phyloP scores from a whole-genome alignment of 106 monocot genomes.

The Posidonia australis region DNA sequence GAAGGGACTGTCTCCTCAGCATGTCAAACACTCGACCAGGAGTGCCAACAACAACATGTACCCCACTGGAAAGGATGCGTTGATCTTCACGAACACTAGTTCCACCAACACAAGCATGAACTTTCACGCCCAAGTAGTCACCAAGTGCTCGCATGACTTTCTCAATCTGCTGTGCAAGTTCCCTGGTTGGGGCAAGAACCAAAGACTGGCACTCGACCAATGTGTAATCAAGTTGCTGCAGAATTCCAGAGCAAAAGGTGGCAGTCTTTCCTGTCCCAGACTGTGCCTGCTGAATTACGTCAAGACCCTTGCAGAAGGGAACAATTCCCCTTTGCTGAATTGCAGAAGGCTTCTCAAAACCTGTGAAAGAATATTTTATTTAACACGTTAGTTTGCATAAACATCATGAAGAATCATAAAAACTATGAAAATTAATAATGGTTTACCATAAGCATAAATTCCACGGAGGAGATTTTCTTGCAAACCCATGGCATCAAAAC shows the following conservation, averaged over 20 bases:
- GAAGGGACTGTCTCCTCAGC: constrained; percentile 2
- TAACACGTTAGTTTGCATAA: neutral
- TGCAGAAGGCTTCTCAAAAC: constrained; percentile 16
- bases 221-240: constrained; percentile 8
- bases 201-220: constrained; percentile 8
- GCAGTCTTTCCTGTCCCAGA: constrained; percentile 15
- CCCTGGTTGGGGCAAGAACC: constrained; percentile 10
- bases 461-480: constrained; percentile 10
- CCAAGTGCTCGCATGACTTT: constrained; percentile 14
- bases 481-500: constrained; percentile 10
- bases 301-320: constrained; percentile 15
- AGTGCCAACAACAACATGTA: constrained; percentile 10
- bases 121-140: constrained; percentile 9
- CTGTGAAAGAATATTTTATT: neutral
- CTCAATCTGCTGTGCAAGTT: constrained; percentile 12
- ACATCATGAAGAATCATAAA: no score
- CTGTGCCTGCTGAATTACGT: constrained; percentile 12
- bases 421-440: neutral
- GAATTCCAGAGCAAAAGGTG: constrained; percentile 9
- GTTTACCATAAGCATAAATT: constrained; percentile 18
- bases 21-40: constrained; percentile 6
- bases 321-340: constrained; percentile 19
- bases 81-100: constrained; percentile 7
- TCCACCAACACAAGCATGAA: constrained; percentile 14
- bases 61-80: constrained; percentile 3